Percentiles rank a stretch among this genome's conserved stretches.
phyloP scores from a whole-genome alignment of 306 rosid species.

The Cucumis cinereus region DNA sequence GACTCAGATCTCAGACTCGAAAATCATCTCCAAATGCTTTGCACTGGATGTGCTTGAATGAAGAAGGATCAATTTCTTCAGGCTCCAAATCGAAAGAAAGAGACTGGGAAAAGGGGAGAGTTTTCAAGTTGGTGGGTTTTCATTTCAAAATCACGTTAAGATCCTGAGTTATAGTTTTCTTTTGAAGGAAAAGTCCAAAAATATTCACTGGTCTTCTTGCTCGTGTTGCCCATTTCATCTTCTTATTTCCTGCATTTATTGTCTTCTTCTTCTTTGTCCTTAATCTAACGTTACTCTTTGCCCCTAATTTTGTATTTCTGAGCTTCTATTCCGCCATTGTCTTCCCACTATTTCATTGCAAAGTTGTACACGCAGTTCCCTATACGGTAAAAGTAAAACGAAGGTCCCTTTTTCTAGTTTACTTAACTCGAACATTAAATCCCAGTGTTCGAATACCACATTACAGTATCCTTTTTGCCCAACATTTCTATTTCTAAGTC shows the following conservation, averaged over 20 bases:
- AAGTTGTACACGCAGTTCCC: background rate
- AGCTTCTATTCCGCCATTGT: background rate
- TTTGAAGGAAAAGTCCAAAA: conserved; percentile 27
- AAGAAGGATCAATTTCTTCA: conserved; percentile 16
- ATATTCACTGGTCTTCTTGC: conserved; percentile 20
- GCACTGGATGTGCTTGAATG: background rate
- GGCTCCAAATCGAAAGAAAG: conserved; percentile 16
- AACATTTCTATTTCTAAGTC: background rate
- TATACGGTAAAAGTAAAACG: background rate
- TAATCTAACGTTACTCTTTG: conserved; percentile 14
- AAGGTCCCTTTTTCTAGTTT: background rate
- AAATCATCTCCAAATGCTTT: background rate
- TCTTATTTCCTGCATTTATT: conserved; percentile 11
- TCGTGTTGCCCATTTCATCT: conserved; percentile 24
- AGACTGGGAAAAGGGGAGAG: conserved; percentile 28
- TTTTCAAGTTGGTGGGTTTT: conserved; percentile 33
- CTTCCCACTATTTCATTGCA: background rate
- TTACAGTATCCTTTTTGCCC: background rate
- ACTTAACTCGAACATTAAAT: background rate
- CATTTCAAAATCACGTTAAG: conserved; percentile 18
- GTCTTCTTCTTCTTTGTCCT: conserved; percentile 16
- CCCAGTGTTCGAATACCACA: background rate
- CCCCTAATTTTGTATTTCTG: conserved; percentile 5
- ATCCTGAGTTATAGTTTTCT: conserved; percentile 9
- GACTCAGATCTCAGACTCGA: conserved; percentile 2